phyloP scores from a whole-genome alignment of 139 green algal genomes.

The Chlamydomonas sp. region DNA sequence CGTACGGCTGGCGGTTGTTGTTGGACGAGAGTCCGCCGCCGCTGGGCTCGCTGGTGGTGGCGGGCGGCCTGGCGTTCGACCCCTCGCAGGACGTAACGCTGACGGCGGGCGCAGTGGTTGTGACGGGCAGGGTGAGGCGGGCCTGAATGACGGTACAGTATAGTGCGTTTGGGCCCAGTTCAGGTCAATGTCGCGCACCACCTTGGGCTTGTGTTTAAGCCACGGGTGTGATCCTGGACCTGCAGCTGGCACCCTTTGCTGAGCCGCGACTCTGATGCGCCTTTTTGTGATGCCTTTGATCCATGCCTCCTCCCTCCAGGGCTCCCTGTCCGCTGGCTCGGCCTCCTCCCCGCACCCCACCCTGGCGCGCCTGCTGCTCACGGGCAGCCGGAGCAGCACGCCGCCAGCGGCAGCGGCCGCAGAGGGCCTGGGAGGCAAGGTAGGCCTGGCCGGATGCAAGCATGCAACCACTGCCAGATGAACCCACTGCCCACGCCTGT shows the following conservation, averaged over 20 bases:
- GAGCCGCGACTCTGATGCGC: too few relatives aligned
- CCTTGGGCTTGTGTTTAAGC: too few relatives aligned
- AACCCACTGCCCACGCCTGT: too few relatives aligned
- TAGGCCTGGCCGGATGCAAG: too few relatives aligned
- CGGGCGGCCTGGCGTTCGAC: conserved; percentile 38
- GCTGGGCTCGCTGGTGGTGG: conserved; percentile 38
- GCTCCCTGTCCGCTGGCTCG: conserved; percentile 21
- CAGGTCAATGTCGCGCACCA: too few relatives aligned
- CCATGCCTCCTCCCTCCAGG: background rate
- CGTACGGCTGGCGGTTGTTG: conserved; percentile 53
- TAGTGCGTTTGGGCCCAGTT: background rate
- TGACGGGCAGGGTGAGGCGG: background rate
- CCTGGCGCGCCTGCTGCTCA: conserved; percentile 32
- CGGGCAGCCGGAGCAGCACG: conserved; percentile 5
- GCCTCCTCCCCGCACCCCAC: background rate
- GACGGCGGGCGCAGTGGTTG: conserved; percentile 11
- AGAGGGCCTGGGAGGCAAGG: too few relatives aligned
- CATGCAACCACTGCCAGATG: too few relatives aligned
- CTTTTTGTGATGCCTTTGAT: too few relatives aligned
- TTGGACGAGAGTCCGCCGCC: conserved; percentile 52
- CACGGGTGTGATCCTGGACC: too few relatives aligned
- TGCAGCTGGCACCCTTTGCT: too few relatives aligned
- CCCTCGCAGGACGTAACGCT: conserved; percentile 13
- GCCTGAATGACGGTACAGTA: background rate
- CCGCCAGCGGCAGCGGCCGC: too few relatives aligned